Percentiles rank a stretch among this genome's conserved stretches.
These are phyloP conservation scores for Phylloporus arenicola DNA, from an alignment of 768 basidiomycete species.

Conservation along the genomic window DNA sequence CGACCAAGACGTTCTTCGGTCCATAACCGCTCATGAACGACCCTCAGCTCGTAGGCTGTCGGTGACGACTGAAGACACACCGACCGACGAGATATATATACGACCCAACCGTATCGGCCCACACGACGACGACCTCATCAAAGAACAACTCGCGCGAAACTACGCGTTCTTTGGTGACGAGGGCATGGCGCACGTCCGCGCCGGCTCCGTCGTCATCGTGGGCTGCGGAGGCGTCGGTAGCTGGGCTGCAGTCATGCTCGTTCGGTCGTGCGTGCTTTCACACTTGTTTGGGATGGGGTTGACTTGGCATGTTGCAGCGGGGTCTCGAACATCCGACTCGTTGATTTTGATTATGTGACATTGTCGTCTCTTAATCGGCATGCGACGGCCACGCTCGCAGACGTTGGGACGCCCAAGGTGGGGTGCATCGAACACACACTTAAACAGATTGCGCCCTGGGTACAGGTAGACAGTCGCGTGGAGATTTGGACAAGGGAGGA, in stretches of 20 bases:
- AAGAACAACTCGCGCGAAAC: constrained; percentile 89
- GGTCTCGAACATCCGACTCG: constrained; percentile 67
- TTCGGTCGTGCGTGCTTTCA: constrained; percentile 63
- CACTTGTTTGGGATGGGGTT: neutral
- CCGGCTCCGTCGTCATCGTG: constrained; percentile 76
- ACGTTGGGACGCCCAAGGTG: constrained; percentile 94
- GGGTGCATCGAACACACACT: constrained; percentile 63
- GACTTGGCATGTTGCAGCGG: constrained; percentile 42
- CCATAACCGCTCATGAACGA: constrained; percentile 33
- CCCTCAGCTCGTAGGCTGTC: neutral
- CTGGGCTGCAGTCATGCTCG: constrained; percentile 93
- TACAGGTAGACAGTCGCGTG: constrained; percentile 75
- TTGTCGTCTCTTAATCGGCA: constrained; percentile 93
- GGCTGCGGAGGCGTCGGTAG: constrained; percentile 97
- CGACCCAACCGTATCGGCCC: constrained; percentile 18
- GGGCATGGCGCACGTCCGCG: constrained; percentile 72
- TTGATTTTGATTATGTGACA: constrained; percentile 96
- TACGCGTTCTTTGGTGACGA: constrained; percentile 93
- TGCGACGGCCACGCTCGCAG: constrained; percentile 80
- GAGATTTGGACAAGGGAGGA: constrained; percentile 86
- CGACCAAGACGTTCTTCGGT: constrained; percentile 50
- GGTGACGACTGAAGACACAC: constrained; percentile 3
- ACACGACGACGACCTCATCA: constrained; percentile 78
- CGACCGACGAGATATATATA: constrained; percentile 13
- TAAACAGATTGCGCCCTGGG: constrained; percentile 76